Percentiles rank a stretch among this genome's conserved stretches.
Evolutionary conservation across 208 protist genomes (phyloP).

Genomic region (Strigomonas culicis): DNA sequence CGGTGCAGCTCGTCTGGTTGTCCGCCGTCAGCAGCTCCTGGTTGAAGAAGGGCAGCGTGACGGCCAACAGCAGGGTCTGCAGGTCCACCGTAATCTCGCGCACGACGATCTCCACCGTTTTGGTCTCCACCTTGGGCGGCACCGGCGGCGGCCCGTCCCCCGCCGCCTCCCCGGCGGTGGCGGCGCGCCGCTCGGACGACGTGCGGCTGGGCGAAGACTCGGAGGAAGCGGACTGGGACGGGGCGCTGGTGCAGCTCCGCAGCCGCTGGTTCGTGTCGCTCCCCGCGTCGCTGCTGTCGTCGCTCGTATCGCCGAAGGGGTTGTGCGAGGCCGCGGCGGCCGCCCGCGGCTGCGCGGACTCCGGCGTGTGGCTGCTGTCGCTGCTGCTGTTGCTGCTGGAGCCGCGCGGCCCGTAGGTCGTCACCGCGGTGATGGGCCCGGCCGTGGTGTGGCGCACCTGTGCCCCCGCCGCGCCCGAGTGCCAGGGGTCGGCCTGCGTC

Average conservation of each 20-base stretch:
- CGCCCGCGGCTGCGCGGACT: not conserved
- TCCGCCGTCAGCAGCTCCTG: not conserved
- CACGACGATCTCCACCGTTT: not conserved
- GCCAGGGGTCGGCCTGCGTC: not conserved
- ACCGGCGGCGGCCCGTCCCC: not conserved
- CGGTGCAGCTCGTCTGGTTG: not conserved
- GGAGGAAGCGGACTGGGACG: not conserved
- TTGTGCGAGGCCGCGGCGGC: not conserved
- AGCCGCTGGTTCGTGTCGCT: not conserved
- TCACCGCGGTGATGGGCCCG: not conserved
- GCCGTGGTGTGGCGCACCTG: not conserved
- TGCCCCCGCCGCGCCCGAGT: not conserved
- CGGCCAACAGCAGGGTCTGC: not conserved
- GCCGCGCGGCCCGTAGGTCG: not conserved
- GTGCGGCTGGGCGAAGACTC: not conserved
- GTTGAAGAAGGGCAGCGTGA: not conserved
- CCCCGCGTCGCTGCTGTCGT: not conserved
- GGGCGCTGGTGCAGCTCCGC: not conserved
- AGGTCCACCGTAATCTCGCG: not conserved
- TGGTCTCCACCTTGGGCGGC: too few relatives aligned
- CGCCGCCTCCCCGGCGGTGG: too few relatives aligned
- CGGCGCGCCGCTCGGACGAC: too few relatives aligned
- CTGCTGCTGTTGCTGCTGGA: not conserved
- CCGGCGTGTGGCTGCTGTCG: constrained; percentile 7
- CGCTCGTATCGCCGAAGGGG: not conserved